A percentile compares a stretch with the other conserved stretches of the same genome.
phyloP scores from a whole-genome alignment of 441 rosid species.

The Adansonia madagascariensis region DNA sequence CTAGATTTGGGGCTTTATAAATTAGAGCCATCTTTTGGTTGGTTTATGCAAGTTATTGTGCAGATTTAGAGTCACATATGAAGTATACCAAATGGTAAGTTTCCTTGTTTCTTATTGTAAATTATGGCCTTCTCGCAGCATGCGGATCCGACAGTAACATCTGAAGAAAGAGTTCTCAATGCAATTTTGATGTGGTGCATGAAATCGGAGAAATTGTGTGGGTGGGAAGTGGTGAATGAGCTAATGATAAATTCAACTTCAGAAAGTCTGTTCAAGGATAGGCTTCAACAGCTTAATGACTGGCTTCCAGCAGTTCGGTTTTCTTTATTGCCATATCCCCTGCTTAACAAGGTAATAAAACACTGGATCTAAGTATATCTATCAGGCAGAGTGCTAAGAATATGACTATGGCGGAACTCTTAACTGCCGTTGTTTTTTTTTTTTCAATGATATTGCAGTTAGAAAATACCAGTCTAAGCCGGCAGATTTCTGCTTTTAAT shows the following conservation, averaged over 20 bases:
- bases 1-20: background rate
- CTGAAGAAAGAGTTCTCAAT: conserved; percentile 89
- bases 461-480: conserved; percentile 65
- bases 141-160: conserved; percentile 88
- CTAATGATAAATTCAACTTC: conserved; percentile 45
- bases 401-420: background rate
- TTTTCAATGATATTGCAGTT: conserved; percentile 61
- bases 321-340: conserved; percentile 68
- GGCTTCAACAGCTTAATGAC: conserved; percentile 62
- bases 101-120: conserved; percentile 28
- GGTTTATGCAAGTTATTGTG: background rate
- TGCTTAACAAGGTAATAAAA: conserved; percentile 70
- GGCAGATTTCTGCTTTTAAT: conserved; percentile 43
- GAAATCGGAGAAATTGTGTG: conserved; percentile 60
- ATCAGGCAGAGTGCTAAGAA: background rate
- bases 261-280: conserved; percentile 60
- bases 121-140: conserved; percentile 65
- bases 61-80: conserved; percentile 9
- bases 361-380: conserved; percentile 21
- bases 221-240: conserved; percentile 78
- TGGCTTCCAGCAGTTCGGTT: conserved; percentile 76
- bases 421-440: conserved; percentile 27
- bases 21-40: conserved; percentile 1
- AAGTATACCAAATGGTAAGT: conserved; percentile 12
- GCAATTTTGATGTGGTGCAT: conserved; percentile 93